These are phyloP conservation scores for Pulveroboletus sp. DNA, from an alignment of 768 basidiomycete species.

Conservation along the genomic window DNA sequence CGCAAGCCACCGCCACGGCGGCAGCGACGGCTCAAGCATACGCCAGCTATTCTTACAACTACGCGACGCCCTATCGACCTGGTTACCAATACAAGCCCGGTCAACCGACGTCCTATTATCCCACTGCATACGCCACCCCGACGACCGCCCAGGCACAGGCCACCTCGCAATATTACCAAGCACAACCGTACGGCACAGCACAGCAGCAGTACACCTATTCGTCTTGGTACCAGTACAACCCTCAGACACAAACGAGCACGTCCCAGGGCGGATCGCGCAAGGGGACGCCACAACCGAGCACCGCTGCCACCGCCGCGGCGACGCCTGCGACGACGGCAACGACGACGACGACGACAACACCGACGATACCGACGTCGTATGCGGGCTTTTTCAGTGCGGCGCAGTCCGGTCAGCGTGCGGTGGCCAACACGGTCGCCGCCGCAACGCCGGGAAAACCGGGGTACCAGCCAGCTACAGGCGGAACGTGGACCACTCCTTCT, in stretches of 20 bases:
- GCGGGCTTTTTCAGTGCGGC: slow-evolving; percentile 38
- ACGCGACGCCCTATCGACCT: slow-evolving; percentile 32
- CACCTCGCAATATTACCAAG: slow-evolving; percentile 35
- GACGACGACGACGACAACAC: slow-evolving; percentile 29
- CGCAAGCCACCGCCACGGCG: slow-evolving; percentile 23
- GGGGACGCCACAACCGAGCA: slow-evolving; percentile 42
- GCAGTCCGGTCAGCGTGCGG: slow-evolving; percentile 43
- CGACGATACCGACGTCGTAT: slow-evolving; percentile 36
- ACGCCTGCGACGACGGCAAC: slow-evolving; percentile 24
- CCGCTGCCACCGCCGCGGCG: slow-evolving; percentile 16
- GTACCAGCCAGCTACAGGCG: slow-evolving; percentile 27
- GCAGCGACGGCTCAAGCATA: slow-evolving; percentile 27
- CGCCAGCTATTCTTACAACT: slow-evolving; percentile 35
- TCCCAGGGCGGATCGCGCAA: slow-evolving; percentile 34
- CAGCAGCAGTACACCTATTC: slow-evolving; percentile 42
- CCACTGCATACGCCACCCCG: slow-evolving; percentile 25
- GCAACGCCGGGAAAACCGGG: slow-evolving; percentile 27
- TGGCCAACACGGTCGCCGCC: slow-evolving; percentile 50
- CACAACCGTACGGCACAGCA: slow-evolving; percentile 34
- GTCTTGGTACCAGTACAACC: slow-evolving; percentile 43
- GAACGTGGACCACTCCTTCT: slow-evolving; percentile 26
- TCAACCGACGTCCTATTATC: slow-evolving; percentile 33
- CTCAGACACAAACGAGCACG: slow-evolving; percentile 23
- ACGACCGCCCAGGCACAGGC: slow-evolving; percentile 26
- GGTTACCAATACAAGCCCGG: slow-evolving; percentile 38